phyloP scores from a whole-genome alignment of 1,139 yeast genomes.

The Protomyces pachydermus region DNA sequence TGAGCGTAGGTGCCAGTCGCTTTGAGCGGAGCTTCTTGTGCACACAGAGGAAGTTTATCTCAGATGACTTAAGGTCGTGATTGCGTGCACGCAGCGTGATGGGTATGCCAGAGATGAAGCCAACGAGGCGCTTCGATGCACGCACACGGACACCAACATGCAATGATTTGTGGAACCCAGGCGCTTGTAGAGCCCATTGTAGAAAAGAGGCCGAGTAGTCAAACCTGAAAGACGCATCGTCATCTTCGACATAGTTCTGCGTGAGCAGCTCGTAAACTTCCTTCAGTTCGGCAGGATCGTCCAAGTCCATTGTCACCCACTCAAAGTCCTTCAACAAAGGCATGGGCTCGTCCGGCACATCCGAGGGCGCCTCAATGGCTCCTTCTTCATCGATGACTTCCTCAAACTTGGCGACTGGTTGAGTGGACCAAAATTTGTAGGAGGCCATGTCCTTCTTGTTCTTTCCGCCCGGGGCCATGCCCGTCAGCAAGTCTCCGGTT shows the following conservation, averaged over 20 bases:
- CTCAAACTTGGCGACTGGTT: conserved; percentile 76
- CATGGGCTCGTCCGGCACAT: conserved; percentile 60
- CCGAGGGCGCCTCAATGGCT: conserved; percentile 68
- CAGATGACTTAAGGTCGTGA: conserved; percentile 61
- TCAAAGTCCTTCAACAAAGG: conserved; percentile 74
- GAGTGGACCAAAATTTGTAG: conserved; percentile 96
- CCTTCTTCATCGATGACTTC: conserved; percentile 68
- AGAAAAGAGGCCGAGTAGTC: conserved; percentile 78
- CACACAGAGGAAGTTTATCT: conserved; percentile 87
- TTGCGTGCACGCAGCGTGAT: conserved; percentile 60
- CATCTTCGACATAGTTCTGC: conserved; percentile 91
- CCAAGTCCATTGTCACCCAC: conserved; percentile 78
- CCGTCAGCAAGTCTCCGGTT: conserved; percentile 15
- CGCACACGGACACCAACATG: conserved; percentile 88
- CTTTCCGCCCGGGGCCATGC: conserved; percentile 22
- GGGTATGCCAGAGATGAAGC: conserved; percentile 90
- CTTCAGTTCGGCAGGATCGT: conserved; percentile 52
- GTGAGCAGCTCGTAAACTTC: conserved; percentile 76
- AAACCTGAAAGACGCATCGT: conserved; percentile 86
- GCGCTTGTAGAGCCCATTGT: conserved; percentile 90
- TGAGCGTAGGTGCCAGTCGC: conserved; percentile 87
- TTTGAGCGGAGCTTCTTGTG: conserved; percentile 92
- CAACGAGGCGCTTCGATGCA: conserved; percentile 69
- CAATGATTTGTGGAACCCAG: conserved; percentile 89
- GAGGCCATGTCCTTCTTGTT: conserved; percentile 70